A percentile compares a stretch with the other conserved stretches of the same genome.
These are phyloP conservation scores for Tylopilus plumbeoviolaceoides DNA, from an alignment of 768 basidiomycete species.

Conservation along the genomic window DNA sequence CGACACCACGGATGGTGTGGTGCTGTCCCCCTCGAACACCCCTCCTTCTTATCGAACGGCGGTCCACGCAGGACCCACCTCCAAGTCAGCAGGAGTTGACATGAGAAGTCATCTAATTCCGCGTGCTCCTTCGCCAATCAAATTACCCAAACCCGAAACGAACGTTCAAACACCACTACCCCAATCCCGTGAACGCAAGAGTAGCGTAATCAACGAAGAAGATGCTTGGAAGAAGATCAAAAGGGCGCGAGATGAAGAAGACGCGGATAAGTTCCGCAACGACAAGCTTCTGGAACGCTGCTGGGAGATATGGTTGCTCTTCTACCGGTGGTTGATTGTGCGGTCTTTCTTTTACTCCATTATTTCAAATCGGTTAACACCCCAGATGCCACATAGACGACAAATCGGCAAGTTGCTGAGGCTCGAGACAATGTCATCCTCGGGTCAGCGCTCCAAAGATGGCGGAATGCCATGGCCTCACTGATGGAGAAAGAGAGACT, in stretches of 20 bases:
- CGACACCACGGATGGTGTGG: slow-evolving; percentile 34
- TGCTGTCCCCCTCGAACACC: slow-evolving; percentile 35
- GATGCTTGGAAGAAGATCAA: slow-evolving; percentile 77
- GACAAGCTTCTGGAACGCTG: slow-evolving; percentile 63
- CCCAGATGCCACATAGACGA: slow-evolving; percentile 46
- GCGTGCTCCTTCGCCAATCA: slow-evolving; percentile 29
- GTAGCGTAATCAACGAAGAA: slow-evolving; percentile 58
- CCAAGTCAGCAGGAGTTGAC: slow-evolving; percentile 10
- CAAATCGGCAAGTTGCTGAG: slow-evolving; percentile 59
- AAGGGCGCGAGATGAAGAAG: slow-evolving; percentile 64
- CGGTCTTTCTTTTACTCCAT: slow-evolving; percentile 29
- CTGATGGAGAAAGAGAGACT: slow-evolving; percentile 39
- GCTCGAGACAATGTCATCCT: slow-evolving; percentile 67
- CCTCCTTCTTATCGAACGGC: slow-evolving; percentile 50
- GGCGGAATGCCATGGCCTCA: slow-evolving; percentile 45
- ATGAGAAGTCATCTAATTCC: slow-evolving; percentile 11
- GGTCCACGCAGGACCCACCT: slow-evolving; percentile 26
- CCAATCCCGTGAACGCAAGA: slow-evolving; percentile 38
- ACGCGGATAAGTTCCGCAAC: slow-evolving; percentile 65
- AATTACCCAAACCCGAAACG: slow-evolving; percentile 25
- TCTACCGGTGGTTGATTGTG: slow-evolving; percentile 71
- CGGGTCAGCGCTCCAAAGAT: slow-evolving; percentile 53
- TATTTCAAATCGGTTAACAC: slow-evolving; percentile 13
- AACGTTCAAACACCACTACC: slow-evolving; percentile 14
- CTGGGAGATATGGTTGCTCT: slow-evolving; percentile 73